phyloP scores from a whole-genome alignment of 129 eudicot genomes.

The Glebionis coronaria region DNA sequence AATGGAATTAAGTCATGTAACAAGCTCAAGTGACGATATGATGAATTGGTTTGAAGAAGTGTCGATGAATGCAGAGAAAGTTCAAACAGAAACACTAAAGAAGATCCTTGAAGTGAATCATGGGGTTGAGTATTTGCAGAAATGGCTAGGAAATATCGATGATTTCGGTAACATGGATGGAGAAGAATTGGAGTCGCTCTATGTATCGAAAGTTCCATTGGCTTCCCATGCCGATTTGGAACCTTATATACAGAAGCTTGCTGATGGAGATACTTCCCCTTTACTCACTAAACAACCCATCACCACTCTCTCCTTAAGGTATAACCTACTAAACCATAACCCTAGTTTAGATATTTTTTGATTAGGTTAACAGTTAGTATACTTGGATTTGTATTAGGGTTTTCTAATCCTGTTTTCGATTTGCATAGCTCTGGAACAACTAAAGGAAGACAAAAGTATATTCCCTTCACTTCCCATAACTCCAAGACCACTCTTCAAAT shows the following conservation, averaged over 20 bases:
- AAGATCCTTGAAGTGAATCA: constrained; percentile 50
- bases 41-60: constrained; percentile 57
- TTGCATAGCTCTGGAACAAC: constrained; percentile 92
- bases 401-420: no score
- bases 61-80: constrained; percentile 46
- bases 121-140: constrained; percentile 57
- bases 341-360: no score
- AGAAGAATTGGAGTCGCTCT: constrained; percentile 41
- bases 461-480: constrained; percentile 78
- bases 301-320: constrained; percentile 72
- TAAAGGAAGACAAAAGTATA: constrained; percentile 74
- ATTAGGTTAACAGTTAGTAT: no score
- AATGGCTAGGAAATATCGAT: constrained; percentile 53
- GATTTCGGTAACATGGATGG: constrained; percentile 42
- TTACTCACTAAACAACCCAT: constrained; percentile 68
- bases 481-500: constrained; percentile 76
- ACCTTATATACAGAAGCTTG: constrained; percentile 69
- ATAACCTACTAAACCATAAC: no score
- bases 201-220: constrained; percentile 57
- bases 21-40: constrained; percentile 27
- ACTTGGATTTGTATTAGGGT: no score
- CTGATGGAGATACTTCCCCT: constrained; percentile 67
- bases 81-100: constrained; percentile 53
- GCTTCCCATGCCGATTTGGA: constrained; percentile 76
- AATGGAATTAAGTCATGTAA: constrained; percentile 5